Evolutionary conservation across 257 asterid genomes (phyloP).

Genomic region (Jacaranda copaia): DNA sequence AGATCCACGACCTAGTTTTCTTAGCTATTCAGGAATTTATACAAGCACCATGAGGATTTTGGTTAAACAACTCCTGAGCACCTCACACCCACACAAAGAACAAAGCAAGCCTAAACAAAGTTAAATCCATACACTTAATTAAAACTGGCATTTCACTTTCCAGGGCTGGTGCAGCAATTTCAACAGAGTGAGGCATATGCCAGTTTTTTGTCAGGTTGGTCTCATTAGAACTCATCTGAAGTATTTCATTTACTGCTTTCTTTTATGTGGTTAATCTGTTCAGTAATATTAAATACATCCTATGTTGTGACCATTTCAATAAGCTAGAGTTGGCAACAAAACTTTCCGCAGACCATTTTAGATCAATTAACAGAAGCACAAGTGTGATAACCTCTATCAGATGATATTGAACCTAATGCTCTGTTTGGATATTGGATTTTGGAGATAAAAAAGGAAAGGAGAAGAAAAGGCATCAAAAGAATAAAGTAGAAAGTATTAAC

Average conservation of each 20-base stretch:
- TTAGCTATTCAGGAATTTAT: neutral
- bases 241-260: neutral
- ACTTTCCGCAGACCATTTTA: neutral
- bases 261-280: neutral
- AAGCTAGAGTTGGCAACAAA: neutral
- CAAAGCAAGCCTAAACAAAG: neutral
- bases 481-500: no score
- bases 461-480: no score
- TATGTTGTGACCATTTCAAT: neutral
- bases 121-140: neutral
- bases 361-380: neutral
- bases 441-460: no score
- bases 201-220: neutral
- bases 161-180: neutral
- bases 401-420: conserved; percentile 14
- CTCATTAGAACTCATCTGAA: conserved; percentile 2
- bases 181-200: neutral
- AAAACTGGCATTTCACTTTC: neutral
- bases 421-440: no score
- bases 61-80: neutral
- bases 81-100: neutral
- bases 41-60: neutral
- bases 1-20: neutral
- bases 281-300: neutral
- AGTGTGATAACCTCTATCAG: neutral